These are phyloP conservation scores for Calendula officinalis DNA, from an alignment of 129 eudicot genomes.

Conservation along the genomic window DNA sequence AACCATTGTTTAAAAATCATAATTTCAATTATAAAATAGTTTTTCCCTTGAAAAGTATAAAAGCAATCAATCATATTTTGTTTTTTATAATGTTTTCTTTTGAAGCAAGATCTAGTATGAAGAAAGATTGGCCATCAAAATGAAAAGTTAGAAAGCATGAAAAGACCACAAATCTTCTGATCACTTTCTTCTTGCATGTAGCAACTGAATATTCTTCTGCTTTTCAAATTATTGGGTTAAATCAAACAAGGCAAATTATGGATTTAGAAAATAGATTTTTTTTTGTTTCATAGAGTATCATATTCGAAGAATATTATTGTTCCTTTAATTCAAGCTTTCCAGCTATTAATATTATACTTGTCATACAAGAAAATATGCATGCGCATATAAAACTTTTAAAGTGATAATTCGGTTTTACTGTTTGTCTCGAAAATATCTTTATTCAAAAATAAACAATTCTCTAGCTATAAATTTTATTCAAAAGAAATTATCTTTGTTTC, in stretches of 20 bases:
- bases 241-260: conserved; percentile 13
- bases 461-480: too few species aligned
- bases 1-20: background rate
- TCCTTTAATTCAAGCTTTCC: conserved; percentile 36
- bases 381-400: background rate
- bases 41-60: conserved; percentile 6
- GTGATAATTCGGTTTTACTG: background rate
- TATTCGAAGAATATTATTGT: conserved; percentile 37
- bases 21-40: background rate
- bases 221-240: conserved; percentile 25
- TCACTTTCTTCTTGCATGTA: conserved; percentile 39
- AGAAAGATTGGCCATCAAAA: conserved; percentile 47
- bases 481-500: too few species aligned
- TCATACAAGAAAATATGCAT: conserved; percentile 24
- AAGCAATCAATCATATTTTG: conserved; percentile 16
- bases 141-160: conserved; percentile 34
- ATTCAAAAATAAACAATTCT: too few species aligned
- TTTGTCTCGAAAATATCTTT: too few species aligned
- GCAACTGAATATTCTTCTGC: conserved; percentile 29
- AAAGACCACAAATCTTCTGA: conserved; percentile 39
- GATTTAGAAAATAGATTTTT: conserved; percentile 9
- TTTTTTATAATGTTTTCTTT: conserved; percentile 29
- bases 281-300: conserved; percentile 30
- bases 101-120: conserved; percentile 37
- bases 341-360: conserved; percentile 35